Evolutionary conservation across 305 asterid genomes (phyloP), one percentile per base, ranked within the genome.

Genomic region (Ilex paraguariensis): DNA sequence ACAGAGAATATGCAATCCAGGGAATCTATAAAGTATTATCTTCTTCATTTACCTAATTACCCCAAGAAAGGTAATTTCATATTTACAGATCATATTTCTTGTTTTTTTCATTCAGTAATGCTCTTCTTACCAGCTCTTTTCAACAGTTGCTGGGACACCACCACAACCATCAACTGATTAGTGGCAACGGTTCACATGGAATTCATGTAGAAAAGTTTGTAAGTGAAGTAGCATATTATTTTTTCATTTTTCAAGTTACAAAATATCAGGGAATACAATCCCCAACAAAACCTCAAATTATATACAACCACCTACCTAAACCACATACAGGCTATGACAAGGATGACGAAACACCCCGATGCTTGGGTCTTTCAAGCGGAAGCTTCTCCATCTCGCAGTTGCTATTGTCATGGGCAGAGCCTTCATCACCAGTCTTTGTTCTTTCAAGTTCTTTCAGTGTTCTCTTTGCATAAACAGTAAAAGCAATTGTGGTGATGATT

Each of bases 391-490:
- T 50, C 73, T 83, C 81, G 3, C 54, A 60, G 58, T 21, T 63
- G 55, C 60, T 61, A 64, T 32, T 36, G 53, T 45, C 56, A 28
- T 58, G 40, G 44, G 61, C 62, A 44, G 73, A 57, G 60, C 52
- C 77, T 54, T 68, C 73, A 0, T 61, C 66, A 10, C 55, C 66
- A 50, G 62, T 54, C 65, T 79, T 82, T 50, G 71, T 79, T 52
- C 14, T 73, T 75, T 81, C 73, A 44, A 83, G 91, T 21, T 76
- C 80, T 17, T 74, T 72, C 71, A 87, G 68, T 0, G 81, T 63
- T 75, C 86, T 83, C 73, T 79, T 87, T 11, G 96, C 82, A 17
- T 83, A 87, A 60, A 83, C 69, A 3, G 94, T 86, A 62, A 87
- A 79, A n/a, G 73, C 78, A 64, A 76, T 80, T n/a, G 74, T 66